phyloP scores from a whole-genome alignment of 345 rosid species.

The Citrus medica region DNA sequence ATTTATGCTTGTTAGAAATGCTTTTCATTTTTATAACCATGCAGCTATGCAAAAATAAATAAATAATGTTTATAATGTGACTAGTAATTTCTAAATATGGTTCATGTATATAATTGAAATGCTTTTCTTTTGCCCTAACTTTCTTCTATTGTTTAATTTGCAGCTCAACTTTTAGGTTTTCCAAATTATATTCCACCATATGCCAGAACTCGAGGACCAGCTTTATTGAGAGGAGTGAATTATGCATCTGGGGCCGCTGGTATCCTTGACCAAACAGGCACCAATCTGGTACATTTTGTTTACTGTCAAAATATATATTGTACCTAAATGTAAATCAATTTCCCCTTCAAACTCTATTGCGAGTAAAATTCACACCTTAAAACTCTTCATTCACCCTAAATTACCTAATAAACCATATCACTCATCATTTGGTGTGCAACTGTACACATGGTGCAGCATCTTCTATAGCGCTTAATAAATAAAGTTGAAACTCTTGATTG shows the following conservation, averaged over 20 bases:
- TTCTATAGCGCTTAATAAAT: too few relatives aligned
- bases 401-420: background rate
- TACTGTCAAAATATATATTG: background rate
- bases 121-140: background rate
- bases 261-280: constrained; percentile 85
- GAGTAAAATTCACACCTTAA: background rate
- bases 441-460: too few relatives aligned
- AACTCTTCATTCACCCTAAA: too few relatives aligned
- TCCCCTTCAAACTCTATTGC: background rate
- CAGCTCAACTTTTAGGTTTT: constrained; percentile 81
- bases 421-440: too few relatives aligned
- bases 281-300: constrained; percentile 52
- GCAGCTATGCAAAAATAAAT: background rate
- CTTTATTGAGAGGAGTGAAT: constrained; percentile 57
- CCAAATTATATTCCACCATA: constrained; percentile 55
- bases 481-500: background rate
- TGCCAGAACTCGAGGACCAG: constrained; percentile 55
- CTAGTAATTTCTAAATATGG: background rate
- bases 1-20: background rate
- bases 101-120: too few relatives aligned
- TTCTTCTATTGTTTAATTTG: background rate
- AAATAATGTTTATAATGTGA: background rate
- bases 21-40: background rate
- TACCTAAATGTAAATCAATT: too few relatives aligned
- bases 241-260: constrained; percentile 96